phyloP scores from a whole-genome alignment of 1,139 yeast species.

The Yamadazyma diospyri region DNA sequence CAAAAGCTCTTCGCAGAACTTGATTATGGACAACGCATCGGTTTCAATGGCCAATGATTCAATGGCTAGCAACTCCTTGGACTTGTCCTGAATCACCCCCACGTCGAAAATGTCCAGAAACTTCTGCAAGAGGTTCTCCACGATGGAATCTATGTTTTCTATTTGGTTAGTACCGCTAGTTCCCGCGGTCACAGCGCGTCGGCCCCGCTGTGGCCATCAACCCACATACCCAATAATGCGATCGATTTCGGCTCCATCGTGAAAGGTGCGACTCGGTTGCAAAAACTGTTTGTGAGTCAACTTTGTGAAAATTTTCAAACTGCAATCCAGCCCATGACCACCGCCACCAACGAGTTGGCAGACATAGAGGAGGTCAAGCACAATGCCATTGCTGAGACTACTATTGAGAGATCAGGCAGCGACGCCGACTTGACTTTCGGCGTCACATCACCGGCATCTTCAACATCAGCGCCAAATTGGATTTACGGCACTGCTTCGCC shows the following conservation, averaged over 20 bases:
- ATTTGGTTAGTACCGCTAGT: constrained; percentile 16
- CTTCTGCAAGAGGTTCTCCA: constrained; percentile 41
- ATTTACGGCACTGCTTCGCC: constrained; percentile 18
- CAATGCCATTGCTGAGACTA: constrained; percentile 6
- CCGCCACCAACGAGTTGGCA: too few relatives aligned
- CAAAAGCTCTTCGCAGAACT: constrained; percentile 52
- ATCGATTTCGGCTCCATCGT: constrained; percentile 44
- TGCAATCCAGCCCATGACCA: too few relatives aligned
- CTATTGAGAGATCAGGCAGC: constrained; percentile 9
- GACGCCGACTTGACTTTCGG: constrained; percentile 6
- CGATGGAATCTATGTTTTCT: constrained; percentile 40
- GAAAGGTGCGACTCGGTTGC: constrained; percentile 3
- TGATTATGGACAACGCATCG: constrained; percentile 47
- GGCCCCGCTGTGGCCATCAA: too few relatives aligned
- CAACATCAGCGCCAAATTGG: constrained; percentile 8
- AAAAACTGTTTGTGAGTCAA: constrained; percentile 5
- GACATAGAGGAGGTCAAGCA: constrained; percentile 2
- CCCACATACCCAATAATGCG: constrained; percentile 38
- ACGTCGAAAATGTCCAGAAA: constrained; percentile 45
- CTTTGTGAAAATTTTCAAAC: too few relatives aligned
- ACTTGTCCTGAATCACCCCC: constrained; percentile 41
- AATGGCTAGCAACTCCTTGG: constrained; percentile 49
- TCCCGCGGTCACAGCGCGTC: neutral
- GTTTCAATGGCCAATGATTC: constrained; percentile 56
- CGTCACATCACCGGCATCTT: neutral